Evolutionary conservation across 2,329 filamentous ascomycete genomes (phyloP).

Genomic region (Thielaviopsis punctulata): DNA sequence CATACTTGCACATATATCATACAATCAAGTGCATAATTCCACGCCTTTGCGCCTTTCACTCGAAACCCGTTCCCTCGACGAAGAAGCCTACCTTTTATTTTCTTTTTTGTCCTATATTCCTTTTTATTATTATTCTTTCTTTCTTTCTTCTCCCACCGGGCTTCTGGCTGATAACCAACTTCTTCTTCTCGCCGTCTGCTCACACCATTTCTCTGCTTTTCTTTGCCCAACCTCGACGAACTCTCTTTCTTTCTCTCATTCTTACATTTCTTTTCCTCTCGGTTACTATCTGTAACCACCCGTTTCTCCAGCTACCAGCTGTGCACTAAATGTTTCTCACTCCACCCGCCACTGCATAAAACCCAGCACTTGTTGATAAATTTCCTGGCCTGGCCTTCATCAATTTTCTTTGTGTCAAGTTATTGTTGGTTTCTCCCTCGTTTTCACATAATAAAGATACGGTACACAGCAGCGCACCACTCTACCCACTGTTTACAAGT

Average conservation of each 20-base stretch:
- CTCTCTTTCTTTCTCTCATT: not conserved
- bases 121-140: not conserved
- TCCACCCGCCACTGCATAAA: not conserved
- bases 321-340: not conserved
- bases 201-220: too few relatives aligned
- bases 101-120: too few relatives aligned
- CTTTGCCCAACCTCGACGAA: not conserved
- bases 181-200: not conserved
- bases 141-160: not conserved
- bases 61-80: not conserved
- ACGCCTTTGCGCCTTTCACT: too few relatives aligned
- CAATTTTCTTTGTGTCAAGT: not conserved
- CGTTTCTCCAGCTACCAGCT: not conserved
- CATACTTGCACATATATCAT: too few relatives aligned
- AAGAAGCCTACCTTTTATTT: not conserved
- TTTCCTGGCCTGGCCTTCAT: not conserved
- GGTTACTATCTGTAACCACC: not conserved
- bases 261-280: not conserved
- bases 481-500: too few relatives aligned
- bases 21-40: too few relatives aligned
- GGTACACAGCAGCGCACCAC: too few relatives aligned
- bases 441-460: too few relatives aligned
- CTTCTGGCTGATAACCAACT: not conserved
- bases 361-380: not conserved
- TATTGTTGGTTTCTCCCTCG: not conserved